Base-by-base conservation (phyloP, 495 filamentous ascomycete genomes). In the Immersiella caudata region DNA sequence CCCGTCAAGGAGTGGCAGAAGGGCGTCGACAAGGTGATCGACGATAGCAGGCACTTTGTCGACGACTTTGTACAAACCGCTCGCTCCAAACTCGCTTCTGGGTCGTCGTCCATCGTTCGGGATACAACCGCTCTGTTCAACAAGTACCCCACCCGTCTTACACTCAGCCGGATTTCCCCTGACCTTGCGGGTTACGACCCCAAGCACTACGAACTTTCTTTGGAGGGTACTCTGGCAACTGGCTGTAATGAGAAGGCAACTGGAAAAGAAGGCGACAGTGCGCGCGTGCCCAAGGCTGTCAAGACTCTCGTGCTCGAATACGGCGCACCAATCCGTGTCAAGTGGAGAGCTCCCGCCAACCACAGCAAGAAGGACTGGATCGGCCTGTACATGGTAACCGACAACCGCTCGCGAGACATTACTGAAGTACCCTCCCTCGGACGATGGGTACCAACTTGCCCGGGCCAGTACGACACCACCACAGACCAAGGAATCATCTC, bases 361-460 rank as follows among this genome's bases (percentile, higher is more conserved):
- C 95, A 98, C 79, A 90, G 89, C 81, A 95, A 91, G 74, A 91
- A 89, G 69, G 95, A 99, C 77, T 99, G 95, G 95, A 87, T 99
- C 60, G 94, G 94, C 21, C 82, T 99, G 7, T 99, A 97, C 81
- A 91, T 90, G 82, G 90, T 99, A 22, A 93, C 91, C 4, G 96
- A 98, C 76, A 98, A 97, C 74, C 86, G 88, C 5, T 93, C 90
- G 24, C 86, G 95, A 51, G 91, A 97, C 54, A 80, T 90, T 25
- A 95, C 94, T 25, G 86, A 90, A 24, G 86, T 97, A 20, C 88
- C 91, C 14, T 95, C 93, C 11, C 89, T 95, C 69, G 94, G 94
- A 60, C 87, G 95, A 64, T 99, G 95, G 95, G 82, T 95, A 36
- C 91, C 94, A 0, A 91, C 89, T 1, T 91, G 89, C 67, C 81